Percentiles rank a stretch among this genome's conserved stretches.
phyloP scores from a whole-genome alignment of 495 filamentous ascomycete species.

The Chaetomium cochliodes region DNA sequence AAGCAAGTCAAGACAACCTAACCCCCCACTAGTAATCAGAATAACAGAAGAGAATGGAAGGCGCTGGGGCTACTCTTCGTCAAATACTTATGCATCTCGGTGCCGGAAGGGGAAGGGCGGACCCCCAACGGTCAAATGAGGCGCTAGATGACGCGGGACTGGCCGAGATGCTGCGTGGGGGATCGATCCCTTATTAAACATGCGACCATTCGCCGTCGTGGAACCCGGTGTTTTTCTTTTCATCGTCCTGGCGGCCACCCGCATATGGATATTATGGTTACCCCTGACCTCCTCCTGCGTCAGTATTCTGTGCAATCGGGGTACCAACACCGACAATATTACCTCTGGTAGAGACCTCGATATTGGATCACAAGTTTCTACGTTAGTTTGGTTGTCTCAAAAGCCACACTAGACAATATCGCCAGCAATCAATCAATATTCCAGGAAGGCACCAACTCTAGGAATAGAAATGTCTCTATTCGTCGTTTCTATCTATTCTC shows the following conservation, averaged over 20 bases:
- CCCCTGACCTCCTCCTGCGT: not conserved
- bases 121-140: slow-evolving; percentile 4
- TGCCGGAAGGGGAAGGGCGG: slow-evolving; percentile 18
- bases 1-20: not conserved
- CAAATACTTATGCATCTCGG: slow-evolving; percentile 2
- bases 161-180: slow-evolving; percentile 9
- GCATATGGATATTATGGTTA: not conserved
- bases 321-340: too few relatives aligned
- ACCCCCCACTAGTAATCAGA: not conserved
- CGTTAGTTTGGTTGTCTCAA: too few relatives aligned
- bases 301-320: not conserved
- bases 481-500: not conserved
- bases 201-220: not conserved
- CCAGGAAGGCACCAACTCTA: not conserved
- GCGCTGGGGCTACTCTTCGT: not conserved
- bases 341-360: too few relatives aligned
- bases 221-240: not conserved
- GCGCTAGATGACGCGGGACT: not conserved
- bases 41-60: not conserved
- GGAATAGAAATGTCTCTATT: not conserved
- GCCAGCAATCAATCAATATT: not conserved
- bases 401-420: too few relatives aligned
- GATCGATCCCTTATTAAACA: not conserved
- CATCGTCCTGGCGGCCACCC: not conserved
- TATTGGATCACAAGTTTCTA: too few relatives aligned